Base-by-base conservation (phyloP, 495 filamentous ascomycete genomes). In the Penicillium alfredii region DNA sequence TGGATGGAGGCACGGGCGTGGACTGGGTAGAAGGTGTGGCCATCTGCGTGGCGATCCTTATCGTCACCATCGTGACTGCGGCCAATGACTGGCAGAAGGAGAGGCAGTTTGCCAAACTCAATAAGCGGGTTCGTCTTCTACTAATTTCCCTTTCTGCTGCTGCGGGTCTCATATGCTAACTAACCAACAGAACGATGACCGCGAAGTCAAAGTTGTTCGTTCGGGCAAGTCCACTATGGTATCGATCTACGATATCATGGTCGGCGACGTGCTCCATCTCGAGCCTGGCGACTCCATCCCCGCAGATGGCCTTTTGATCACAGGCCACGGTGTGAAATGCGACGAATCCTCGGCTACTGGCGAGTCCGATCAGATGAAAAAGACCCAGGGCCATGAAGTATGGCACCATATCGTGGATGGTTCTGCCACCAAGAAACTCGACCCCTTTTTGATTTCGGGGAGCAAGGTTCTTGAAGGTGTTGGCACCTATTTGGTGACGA, bases 1-100 rank as follows among this genome's bases (percentile, higher is more conserved):
- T 69, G 0, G 63, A 61, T 5, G 59, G 56, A 23, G 67, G 64
- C 2, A 54, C 56, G 10, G 64, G 66, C 2, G 76, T 87, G 10
- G 81, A 88, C 44, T 88, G 84, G 84, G 72, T 88, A 11, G 84
- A 88, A 61, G 84, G 84, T 8, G 75, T 88, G 40, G 84, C 84
- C 35, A 88, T 88, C 33, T 77, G 80, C 34, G 80, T 77, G 18
- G 84, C 84, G 25, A 85, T 88, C 42, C 56, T 80, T 15, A 86
- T 88, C 28, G 84, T 88, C 8, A 82, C 85, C 8, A 35, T 82
- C 15, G 84, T 87, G 20, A 82, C 80, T 15, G 83, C 82, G 42
- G 53, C 81, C 27, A 87, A 86, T 52, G 84, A 88, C 49, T 88
- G 74, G 64, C 80, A 86, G 49, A 85, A 87, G 51, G 84, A 88